These are phyloP conservation scores for Bretschneidera sinensis DNA, from an alignment of 345 rosid genomes.

Conservation along the genomic window DNA sequence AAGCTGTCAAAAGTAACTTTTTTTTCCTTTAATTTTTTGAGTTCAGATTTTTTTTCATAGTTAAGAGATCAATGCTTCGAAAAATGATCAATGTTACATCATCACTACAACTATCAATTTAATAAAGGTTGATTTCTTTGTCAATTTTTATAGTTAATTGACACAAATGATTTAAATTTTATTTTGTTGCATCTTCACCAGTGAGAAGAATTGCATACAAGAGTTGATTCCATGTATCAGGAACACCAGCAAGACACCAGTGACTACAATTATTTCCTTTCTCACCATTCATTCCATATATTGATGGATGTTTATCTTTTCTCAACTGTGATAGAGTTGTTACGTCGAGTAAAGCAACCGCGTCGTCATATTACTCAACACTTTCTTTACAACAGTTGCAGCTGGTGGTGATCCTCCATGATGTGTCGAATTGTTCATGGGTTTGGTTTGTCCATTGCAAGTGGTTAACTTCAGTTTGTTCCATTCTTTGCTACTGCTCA, in stretches of 20 bases:
- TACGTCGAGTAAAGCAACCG: conserved; percentile 46
- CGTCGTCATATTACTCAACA: conserved; percentile 36
- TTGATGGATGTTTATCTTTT: conserved; percentile 64
- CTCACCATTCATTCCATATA: conserved; percentile 31
- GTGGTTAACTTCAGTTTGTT: conserved; percentile 19
- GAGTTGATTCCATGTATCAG: conserved; percentile 72
- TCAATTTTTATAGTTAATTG: too few relatives aligned
- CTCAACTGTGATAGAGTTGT: conserved; percentile 55
- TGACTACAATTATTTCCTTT: conserved; percentile 52
- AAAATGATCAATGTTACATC: too few relatives aligned
- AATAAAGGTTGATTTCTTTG: too few relatives aligned
- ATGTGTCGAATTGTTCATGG: conserved; percentile 34
- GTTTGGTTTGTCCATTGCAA: conserved; percentile 52
- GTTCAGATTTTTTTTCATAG: too few relatives aligned
- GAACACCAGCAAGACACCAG: conserved; percentile 81
- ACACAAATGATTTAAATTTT: too few relatives aligned
- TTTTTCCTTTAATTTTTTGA: too few relatives aligned
- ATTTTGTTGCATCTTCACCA: neutral
- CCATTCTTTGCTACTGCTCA: too few relatives aligned
- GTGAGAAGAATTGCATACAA: conserved; percentile 24
- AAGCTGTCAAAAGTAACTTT: too few relatives aligned
- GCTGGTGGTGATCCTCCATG: conserved; percentile 21
- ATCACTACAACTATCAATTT: too few relatives aligned
- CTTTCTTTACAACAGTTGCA: conserved; percentile 24
- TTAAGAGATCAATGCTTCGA: too few relatives aligned